These are phyloP conservation scores for Yamadazyma dushanensis DNA, from an alignment of 1,139 yeast genomes.

Conservation along the genomic window DNA sequence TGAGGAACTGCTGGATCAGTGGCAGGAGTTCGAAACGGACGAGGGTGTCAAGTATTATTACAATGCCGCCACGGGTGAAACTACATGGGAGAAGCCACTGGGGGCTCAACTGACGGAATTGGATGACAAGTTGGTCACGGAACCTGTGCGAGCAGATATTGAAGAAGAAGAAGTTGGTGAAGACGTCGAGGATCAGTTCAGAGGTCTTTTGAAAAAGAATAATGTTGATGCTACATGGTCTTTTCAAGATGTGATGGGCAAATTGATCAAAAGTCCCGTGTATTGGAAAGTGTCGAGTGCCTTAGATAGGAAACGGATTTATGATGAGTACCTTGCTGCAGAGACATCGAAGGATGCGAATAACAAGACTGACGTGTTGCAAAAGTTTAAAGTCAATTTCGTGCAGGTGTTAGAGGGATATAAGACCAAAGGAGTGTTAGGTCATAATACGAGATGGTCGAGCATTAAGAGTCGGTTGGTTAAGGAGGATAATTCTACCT, in stretches of 20 bases:
- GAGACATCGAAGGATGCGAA: conserved; percentile 55
- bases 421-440: conserved; percentile 36
- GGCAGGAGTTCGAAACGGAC: conserved; percentile 68
- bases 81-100: conserved; percentile 78
- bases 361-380: conserved; percentile 53
- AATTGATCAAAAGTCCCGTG: conserved; percentile 55
- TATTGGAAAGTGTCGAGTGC: conserved; percentile 75
- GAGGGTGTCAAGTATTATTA: conserved; percentile 76
- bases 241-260: conserved; percentile 66
- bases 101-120: conserved; percentile 11
- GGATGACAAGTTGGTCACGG: conserved; percentile 8
- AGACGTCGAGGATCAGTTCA: conserved; percentile 32
- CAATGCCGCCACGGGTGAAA: conserved; percentile 61
- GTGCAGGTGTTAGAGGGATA: conserved; percentile 43
- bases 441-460: conserved; percentile 67
- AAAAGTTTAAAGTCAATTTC: conserved; percentile 58
- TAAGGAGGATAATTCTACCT: conserved; percentile 63
- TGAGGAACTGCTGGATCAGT: conserved; percentile 46
- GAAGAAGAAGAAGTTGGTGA: conserved; percentile 9
- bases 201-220: conserved; percentile 50
- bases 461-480: conserved; percentile 49
- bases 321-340: conserved; percentile 62
- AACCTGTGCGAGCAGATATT: conserved; percentile 8
- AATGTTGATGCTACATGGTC: conserved; percentile 76
- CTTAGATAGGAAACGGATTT: conserved; percentile 55